phyloP scores from a whole-genome alignment of 306 rosid genomes.

The Inga oerstediana region DNA sequence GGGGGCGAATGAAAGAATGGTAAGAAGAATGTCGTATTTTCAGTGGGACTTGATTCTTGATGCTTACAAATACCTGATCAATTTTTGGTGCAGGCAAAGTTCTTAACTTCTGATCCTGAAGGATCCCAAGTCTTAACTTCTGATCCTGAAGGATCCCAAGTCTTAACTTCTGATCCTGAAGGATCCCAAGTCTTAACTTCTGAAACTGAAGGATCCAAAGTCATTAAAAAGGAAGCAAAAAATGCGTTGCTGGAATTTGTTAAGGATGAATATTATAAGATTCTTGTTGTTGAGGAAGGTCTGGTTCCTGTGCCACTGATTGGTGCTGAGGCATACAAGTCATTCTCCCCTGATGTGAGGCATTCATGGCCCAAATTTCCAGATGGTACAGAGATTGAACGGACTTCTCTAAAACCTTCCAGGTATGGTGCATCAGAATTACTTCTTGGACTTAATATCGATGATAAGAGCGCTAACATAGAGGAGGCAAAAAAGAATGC shows the following conservation, averaged over 20 bases:
- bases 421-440: conserved; percentile 80
- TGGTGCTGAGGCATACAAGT: conserved; percentile 79
- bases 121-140: conserved; percentile 33
- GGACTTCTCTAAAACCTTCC: conserved; percentile 58
- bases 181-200: conserved; percentile 32
- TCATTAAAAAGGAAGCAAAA: conserved; percentile 77
- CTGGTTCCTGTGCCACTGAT: conserved; percentile 82
- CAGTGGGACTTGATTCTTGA: conserved; percentile 12
- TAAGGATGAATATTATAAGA: conserved; percentile 70
- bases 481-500: conserved; percentile 81
- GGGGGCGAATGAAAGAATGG: background rate
- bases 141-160: background rate
- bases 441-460: conserved; percentile 76
- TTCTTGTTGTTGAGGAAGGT: conserved; percentile 89
- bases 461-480: conserved; percentile 50
- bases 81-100: conserved; percentile 59
- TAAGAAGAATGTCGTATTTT: conserved; percentile 16
- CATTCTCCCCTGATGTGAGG: conserved; percentile 57
- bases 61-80: conserved; percentile 25
- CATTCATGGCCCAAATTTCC: conserved; percentile 76
- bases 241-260: conserved; percentile 76
- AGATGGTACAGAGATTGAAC: conserved; percentile 81
- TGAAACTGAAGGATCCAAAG: conserved; percentile 56
- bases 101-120: conserved; percentile 39
- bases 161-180: conserved; percentile 39